Conservation (phyloP, 1,284 basidiomycete species). For the Ustilago xerochloae region DNA sequence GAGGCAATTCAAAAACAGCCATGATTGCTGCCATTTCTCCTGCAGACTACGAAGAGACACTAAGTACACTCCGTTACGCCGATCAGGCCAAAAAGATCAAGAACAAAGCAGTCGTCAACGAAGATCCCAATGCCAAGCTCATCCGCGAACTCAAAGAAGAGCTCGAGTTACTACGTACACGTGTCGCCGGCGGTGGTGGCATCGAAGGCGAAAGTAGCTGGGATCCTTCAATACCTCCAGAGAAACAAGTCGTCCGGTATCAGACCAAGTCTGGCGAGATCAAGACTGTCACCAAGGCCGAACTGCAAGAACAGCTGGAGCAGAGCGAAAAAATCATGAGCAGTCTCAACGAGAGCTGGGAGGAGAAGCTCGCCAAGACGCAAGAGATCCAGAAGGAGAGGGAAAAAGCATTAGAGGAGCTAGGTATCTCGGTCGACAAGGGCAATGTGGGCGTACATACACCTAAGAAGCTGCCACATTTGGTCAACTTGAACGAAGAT, state of each 20-base stretch:
- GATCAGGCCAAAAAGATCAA: conserved; percentile 99
- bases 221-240: conserved; percentile 88
- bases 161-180: conserved; percentile 74
- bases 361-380: conserved; percentile 91
- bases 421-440: conserved; percentile 97
- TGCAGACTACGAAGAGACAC: conserved; percentile 96
- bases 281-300: conserved; percentile 95
- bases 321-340: conserved; percentile 97
- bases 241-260: conserved; percentile 95
- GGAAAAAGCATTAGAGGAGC: conserved; percentile 94
- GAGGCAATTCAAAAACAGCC: conserved; percentile 68
- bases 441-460: conserved; percentile 92
- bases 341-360: conserved; percentile 96
- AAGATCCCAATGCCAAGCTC: conserved; percentile 98
- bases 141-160: conserved; percentile 99
- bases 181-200: conserved; percentile 55
- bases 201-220: conserved; percentile 76
- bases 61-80: conserved; percentile 93
- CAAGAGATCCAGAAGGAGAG: conserved; percentile 95
- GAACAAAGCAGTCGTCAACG: conserved; percentile 98
- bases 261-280: conserved; percentile 91
- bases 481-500: conserved; percentile 68
- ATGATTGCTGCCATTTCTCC: conserved; percentile 94
- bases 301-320: conserved; percentile 95
- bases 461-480: conserved; percentile 79